A percentile compares a stretch with the other conserved stretches of the same genome.
Evolutionary conservation across 2,329 filamentous ascomycete species (phyloP).

Genomic region (Rhinocladiella similis): DNA sequence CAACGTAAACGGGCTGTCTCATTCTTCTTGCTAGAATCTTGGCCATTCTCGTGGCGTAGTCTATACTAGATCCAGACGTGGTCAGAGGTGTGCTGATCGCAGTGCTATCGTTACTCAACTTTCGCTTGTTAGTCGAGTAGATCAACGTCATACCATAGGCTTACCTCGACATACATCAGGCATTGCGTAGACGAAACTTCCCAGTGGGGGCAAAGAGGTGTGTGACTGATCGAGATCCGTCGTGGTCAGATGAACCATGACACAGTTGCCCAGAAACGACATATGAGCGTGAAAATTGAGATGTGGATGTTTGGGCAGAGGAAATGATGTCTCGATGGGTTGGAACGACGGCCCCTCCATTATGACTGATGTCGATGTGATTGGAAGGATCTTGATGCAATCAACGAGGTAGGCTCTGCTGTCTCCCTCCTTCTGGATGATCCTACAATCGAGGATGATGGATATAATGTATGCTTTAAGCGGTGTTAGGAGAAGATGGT

Average conservation of each 20-base stretch:
- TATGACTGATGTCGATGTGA: background rate
- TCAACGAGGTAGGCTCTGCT: no score
- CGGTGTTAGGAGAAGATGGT: no score
- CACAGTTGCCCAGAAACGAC: conserved; percentile 52
- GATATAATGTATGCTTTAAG: no score
- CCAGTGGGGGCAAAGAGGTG: conserved; percentile 57
- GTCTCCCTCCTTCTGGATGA: no score
- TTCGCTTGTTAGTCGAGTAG: conserved; percentile 22
- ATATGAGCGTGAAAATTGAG: conserved; percentile 62
- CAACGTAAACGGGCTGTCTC: conserved; percentile 79
- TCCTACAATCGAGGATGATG: no score
- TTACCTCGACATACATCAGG: conserved; percentile 68
- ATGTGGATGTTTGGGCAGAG: conserved; percentile 56
- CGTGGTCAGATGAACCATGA: conserved; percentile 59
- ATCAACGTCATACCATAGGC: background rate
- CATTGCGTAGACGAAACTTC: conserved; percentile 91
- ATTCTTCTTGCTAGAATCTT: conserved; percentile 77
- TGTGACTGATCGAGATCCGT: conserved; percentile 48
- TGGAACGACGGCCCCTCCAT: conserved; percentile 35
- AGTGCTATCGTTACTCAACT: conserved; percentile 43
- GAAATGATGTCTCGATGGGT: conserved; percentile 57
- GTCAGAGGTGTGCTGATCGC: conserved; percentile 75
- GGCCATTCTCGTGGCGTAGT: conserved; percentile 83
- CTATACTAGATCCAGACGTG: conserved; percentile 71
- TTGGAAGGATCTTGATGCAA: background rate